Conservation (phyloP, 139 green algal species). For the Picochlorum costavermella region DNA sequence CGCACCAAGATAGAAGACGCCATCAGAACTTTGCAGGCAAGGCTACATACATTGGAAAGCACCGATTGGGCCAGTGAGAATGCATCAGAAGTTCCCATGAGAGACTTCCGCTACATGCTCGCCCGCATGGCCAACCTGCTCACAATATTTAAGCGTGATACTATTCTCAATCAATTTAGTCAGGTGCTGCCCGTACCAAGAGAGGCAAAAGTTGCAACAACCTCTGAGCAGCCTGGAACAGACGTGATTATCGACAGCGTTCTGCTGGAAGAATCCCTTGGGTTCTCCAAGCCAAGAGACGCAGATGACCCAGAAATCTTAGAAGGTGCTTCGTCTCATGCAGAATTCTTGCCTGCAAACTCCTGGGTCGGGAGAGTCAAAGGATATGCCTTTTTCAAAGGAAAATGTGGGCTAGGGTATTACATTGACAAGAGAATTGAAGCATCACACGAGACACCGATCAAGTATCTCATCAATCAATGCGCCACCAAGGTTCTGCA, state of each 20-base stretch:
- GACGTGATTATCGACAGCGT: background rate
- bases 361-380: slow-evolving; percentile 5
- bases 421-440: background rate
- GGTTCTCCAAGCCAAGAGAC: slow-evolving; percentile 1
- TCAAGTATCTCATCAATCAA: background rate
- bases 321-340: background rate
- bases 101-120: background rate
- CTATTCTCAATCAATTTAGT: background rate
- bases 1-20: background rate
- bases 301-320: background rate
- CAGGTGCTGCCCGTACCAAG: background rate
- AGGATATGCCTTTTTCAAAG: slow-evolving; percentile 9
- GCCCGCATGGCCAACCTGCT: background rate
- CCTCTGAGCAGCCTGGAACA: too few species aligned
- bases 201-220: background rate
- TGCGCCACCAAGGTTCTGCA: background rate
- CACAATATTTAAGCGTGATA: background rate
- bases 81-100: background rate
- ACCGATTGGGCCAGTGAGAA: background rate
- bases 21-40: background rate
- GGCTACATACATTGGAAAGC: background rate
- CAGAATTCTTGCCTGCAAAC: background rate
- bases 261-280: background rate
- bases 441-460: background rate
- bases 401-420: background rate